These are phyloP conservation scores for Phyllosticta citrichinensis DNA, from an alignment of 2,329 filamentous ascomycete species.

Conservation along the genomic window DNA sequence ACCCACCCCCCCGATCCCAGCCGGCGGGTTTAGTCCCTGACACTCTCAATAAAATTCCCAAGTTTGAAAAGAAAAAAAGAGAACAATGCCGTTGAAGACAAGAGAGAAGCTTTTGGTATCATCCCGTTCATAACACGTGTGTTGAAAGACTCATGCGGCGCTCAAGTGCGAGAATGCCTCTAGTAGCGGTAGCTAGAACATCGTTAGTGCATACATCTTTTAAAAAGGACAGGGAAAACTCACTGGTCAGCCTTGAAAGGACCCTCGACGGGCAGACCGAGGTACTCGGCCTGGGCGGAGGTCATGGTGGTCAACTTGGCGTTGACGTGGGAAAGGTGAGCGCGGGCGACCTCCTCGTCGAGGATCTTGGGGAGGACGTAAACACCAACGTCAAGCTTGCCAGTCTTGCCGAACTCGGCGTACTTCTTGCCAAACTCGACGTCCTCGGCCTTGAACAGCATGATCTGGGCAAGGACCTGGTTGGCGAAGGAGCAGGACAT, in stretches of 20 bases:
- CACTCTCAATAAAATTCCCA: background rate
- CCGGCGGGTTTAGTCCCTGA: background rate
- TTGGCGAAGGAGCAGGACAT: constrained; percentile 99
- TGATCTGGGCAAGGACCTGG: constrained; percentile 99
- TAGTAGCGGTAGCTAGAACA: constrained; percentile 24
- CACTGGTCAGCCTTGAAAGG: constrained; percentile 96
- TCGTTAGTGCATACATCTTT: constrained; percentile 20
- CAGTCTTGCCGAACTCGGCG: constrained; percentile 85
- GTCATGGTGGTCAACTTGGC: constrained; percentile 85
- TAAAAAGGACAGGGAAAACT: constrained; percentile 21
- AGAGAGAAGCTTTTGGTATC: constrained; percentile 44
- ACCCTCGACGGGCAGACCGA: constrained; percentile 73
- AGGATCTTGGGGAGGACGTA: constrained; percentile 98
- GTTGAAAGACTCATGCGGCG: constrained; percentile 30
- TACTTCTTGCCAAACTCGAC: constrained; percentile 85
- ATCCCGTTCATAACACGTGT: constrained; percentile 50
- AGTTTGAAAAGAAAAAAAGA: background rate
- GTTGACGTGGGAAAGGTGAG: constrained; percentile 89
- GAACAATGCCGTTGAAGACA: constrained; percentile 52
- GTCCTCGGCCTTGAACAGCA: constrained; percentile 90
- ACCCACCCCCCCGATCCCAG: background rate
- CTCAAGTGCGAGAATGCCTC: constrained; percentile 18
- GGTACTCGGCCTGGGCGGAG: constrained; percentile 85
- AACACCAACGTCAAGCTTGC: constrained; percentile 84
- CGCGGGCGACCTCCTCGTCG: constrained; percentile 93